Conservation (phyloP, 2,329 filamentous ascomycete species). For the Paracoccidioides brasiliensis region DNA sequence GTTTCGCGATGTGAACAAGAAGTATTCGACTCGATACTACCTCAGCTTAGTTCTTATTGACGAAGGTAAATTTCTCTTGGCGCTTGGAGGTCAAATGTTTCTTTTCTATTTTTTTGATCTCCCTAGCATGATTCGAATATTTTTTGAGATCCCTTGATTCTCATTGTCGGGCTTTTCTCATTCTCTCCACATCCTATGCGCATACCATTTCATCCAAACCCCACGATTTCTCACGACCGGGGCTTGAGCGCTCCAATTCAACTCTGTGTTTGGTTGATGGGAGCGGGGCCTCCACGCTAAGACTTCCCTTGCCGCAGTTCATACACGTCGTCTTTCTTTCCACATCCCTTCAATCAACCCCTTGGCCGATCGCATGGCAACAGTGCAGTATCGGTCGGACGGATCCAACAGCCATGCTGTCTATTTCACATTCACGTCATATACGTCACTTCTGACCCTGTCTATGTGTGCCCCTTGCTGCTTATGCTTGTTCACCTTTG, state of each 20-base stretch:
- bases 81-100: neutral
- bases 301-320: neutral
- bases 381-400: neutral
- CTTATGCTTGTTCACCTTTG: neutral
- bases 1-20: slow-evolving; percentile 99
- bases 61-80: slow-evolving; percentile 49
- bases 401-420: neutral
- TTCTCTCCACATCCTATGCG: neutral
- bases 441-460: neutral
- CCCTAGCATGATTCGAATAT: no score
- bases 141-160: neutral
- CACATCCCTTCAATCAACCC: neutral
- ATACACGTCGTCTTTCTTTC: neutral
- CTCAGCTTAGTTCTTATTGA: slow-evolving; percentile 91
- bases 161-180: neutral
- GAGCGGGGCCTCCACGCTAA: neutral
- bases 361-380: neutral
- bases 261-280: no score
- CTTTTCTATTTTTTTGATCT: neutral
- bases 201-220: neutral
- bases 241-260: neutral
- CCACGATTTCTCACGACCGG: neutral
- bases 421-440: neutral
- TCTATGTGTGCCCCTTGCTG: neutral
- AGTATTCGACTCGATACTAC: slow-evolving; percentile 97